Conservation (phyloP, 306 rosid genomes). For the Rubus idaeus region DNA sequence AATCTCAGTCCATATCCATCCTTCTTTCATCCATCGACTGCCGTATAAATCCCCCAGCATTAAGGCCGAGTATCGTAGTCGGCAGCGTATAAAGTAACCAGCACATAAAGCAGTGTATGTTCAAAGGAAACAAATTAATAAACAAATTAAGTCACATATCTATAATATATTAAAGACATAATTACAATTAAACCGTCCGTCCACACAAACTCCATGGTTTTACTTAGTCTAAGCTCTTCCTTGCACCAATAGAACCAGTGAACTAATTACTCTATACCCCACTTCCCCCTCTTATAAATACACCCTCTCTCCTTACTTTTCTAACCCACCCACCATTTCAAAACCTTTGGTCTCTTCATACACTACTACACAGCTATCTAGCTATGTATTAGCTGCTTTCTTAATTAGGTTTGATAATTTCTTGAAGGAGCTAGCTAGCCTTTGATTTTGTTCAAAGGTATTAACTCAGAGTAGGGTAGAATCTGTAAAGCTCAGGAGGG, state of each 20-base stretch:
- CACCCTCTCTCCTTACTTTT: constrained; percentile 18
- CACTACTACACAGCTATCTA: not conserved
- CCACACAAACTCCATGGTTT: constrained; percentile 21
- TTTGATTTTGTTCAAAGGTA: not conserved
- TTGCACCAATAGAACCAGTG: constrained; percentile 17
- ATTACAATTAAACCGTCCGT: constrained; percentile 29
- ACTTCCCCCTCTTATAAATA: constrained; percentile 50
- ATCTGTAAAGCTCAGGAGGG: constrained; percentile 95
- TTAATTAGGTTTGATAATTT: not conserved
- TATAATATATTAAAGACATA: not conserved
- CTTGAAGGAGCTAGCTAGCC: not conserved
- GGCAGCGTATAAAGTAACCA: constrained; percentile 51
- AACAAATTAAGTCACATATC: not conserved
- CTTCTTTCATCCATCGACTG: not conserved
- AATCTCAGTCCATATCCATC: not conserved
- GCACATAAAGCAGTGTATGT: not conserved
- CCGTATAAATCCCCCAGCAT: constrained; percentile 11
- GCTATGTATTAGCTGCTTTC: not conserved
- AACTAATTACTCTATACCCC: not conserved
- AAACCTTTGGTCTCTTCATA: not conserved
- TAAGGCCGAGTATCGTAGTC: constrained; percentile 40
- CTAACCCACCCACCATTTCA: constrained; percentile 27
- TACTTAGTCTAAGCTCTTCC: constrained; percentile 24
- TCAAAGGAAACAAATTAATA: not conserved
- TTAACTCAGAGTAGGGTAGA: constrained; percentile 35